These are phyloP conservation scores for Eucalyptus camaldulensis DNA, from an alignment of 345 rosid species.

Conservation along the genomic window DNA sequence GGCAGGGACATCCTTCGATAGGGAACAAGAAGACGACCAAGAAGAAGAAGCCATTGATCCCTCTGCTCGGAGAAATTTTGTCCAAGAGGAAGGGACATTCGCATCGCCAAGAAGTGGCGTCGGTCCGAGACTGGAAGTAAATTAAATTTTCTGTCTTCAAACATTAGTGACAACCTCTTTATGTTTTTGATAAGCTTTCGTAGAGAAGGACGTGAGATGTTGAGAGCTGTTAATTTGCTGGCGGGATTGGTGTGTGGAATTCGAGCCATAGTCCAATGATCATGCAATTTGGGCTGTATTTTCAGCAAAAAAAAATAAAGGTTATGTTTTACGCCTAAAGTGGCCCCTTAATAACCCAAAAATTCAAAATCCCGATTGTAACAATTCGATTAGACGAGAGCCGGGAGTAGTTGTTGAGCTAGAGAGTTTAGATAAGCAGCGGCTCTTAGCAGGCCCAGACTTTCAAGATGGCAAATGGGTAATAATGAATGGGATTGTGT, in stretches of 20 bases:
- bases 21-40: not conserved
- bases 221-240: not conserved
- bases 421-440: not conserved
- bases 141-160: not conserved
- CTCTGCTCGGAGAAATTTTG: not conserved
- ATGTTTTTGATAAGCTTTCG: not conserved
- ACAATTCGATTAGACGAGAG: not conserved
- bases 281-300: not conserved
- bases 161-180: not conserved
- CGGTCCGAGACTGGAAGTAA: not conserved
- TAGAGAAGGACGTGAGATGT: not conserved
- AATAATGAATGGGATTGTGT: not conserved
- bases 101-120: not conserved
- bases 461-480: too few relatives aligned
- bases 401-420: accelerated
- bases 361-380: not conserved
- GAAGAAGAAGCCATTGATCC: not conserved
- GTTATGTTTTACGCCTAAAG: not conserved
- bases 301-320: not conserved
- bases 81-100: not conserved
- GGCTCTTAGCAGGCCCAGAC: accelerated
- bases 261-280: not conserved
- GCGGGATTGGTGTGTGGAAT: not conserved
- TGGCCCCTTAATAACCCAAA: not conserved
- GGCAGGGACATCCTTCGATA: not conserved